Evolutionary conservation across 2,329 filamentous ascomycete genomes (phyloP).

Genomic region (Cordyceps militaris): DNA sequence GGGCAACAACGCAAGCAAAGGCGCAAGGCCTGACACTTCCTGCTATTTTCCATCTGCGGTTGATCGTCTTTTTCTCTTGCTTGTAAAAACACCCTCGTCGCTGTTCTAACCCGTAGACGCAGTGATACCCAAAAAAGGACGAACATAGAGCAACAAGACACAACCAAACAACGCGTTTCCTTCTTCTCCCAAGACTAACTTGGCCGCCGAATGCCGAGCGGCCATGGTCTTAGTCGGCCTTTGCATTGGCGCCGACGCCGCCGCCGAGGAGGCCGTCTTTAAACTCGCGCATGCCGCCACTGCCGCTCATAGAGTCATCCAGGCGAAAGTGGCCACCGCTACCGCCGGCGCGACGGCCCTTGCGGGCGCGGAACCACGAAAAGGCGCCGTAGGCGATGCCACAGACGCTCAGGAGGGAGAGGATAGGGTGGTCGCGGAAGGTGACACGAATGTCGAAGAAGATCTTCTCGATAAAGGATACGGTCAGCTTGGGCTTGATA

Average conservation of each 20-base stretch:
- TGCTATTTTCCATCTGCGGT: not conserved
- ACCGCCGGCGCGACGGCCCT: constrained; percentile 36
- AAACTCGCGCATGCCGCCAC: constrained; percentile 38
- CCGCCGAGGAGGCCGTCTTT: constrained; percentile 61
- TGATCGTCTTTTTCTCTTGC: not conserved
- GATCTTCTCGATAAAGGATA: constrained; percentile 62
- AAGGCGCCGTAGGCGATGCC: constrained; percentile 47
- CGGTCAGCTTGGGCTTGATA: constrained; percentile 72
- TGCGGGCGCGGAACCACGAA: constrained; percentile 47
- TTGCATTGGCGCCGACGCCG: constrained; percentile 39
- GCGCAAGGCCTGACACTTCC: not conserved
- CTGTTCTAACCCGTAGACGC: constrained; percentile 5
- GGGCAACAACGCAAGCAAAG: not conserved
- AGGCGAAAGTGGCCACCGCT: constrained; percentile 55
- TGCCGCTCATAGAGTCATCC: constrained; percentile 43
- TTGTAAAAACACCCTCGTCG: not conserved
- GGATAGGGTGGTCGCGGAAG: constrained; percentile 52
- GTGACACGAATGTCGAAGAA: constrained; percentile 58
- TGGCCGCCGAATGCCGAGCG: not conserved
- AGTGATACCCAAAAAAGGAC: constrained; percentile 1
- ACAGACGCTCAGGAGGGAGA: constrained; percentile 50
- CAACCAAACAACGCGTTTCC: not conserved
- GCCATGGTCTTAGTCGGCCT: constrained; percentile 37
- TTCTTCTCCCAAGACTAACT: not conserved
- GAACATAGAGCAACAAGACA: not conserved